Conservation (phyloP, 163 green algal genomes). For the Volvox carteri region DNA sequence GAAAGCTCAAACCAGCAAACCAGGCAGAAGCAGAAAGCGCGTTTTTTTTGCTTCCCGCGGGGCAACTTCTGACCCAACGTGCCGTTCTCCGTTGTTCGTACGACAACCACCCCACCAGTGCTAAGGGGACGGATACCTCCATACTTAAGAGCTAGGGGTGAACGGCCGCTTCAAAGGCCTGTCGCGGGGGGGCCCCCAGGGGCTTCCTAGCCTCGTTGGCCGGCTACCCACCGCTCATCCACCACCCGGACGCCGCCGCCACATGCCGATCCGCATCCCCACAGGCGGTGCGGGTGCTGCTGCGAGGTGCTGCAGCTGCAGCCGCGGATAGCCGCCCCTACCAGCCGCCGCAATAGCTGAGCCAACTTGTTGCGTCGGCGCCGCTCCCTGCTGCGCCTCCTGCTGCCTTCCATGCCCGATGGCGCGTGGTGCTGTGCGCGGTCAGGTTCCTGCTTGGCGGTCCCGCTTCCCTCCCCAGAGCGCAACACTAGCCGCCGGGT, state of each 20-base stretch:
- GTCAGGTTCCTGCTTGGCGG: not conserved
- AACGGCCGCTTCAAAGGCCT: not conserved
- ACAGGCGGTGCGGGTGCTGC: no score
- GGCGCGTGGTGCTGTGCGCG: not conserved
- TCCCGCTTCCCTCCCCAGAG: not conserved
- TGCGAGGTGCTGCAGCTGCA: no score
- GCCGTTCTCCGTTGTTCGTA: not conserved
- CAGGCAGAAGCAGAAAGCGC: no score
- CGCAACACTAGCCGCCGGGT: not conserved
- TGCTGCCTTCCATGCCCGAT: not conserved
- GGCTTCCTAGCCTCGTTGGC: no score
- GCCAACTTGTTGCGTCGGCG: not conserved
- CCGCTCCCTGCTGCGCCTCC: no score
- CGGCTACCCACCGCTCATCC: slow-evolving; percentile 24
- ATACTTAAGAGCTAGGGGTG: not conserved
- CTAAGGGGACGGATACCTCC: not conserved
- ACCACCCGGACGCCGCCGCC: not conserved
- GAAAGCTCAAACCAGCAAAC: no score
- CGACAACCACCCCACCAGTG: not conserved
- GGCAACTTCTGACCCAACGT: not conserved
- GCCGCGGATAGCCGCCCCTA: no score
- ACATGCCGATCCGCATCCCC: not conserved
- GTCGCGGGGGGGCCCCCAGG: no score
- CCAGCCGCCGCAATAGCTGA: not conserved
- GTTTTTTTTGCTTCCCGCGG: no score